A percentile compares a stretch with the other conserved stretches of the same genome.
These are phyloP conservation scores for Crithidia fasciculata DNA, from an alignment of 208 protist genomes.

Conservation along the genomic window DNA sequence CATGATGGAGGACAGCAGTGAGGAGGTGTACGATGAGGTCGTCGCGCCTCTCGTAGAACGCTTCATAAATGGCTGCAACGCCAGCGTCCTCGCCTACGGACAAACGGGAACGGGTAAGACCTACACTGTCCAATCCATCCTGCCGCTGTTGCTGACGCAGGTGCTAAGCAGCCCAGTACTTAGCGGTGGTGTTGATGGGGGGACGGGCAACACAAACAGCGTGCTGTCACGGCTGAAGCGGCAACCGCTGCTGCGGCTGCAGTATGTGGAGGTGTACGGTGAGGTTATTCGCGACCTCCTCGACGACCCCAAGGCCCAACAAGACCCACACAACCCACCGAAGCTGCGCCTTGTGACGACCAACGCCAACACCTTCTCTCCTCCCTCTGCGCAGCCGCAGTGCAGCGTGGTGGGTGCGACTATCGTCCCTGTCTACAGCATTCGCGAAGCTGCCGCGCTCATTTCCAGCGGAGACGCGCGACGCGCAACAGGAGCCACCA, in stretches of 20 bases:
- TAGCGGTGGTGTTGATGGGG: not conserved
- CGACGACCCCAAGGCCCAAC: not conserved
- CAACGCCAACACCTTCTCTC: not conserved
- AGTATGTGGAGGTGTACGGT: slow-evolving; percentile 95
- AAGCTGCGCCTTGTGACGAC: slow-evolving; percentile 30
- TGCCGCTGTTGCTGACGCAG: slow-evolving; percentile 79
- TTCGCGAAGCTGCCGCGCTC: slow-evolving; percentile 67
- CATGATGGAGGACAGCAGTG: slow-evolving; percentile 59
- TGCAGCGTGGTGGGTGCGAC: slow-evolving; percentile 55
- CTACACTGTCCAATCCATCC: slow-evolving; percentile 86
- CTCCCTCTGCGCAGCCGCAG: not conserved
- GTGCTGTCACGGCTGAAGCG: slow-evolving; percentile 46
- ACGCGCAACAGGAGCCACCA: slow-evolving; percentile 89
- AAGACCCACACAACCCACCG: slow-evolving; percentile 27
- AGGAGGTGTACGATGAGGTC: slow-evolving; percentile 72
- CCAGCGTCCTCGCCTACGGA: slow-evolving; percentile 94
- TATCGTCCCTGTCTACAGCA: slow-evolving; percentile 50
- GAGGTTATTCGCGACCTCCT: slow-evolving; percentile 93
- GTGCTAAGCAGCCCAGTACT: slow-evolving; percentile 51
- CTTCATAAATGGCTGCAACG: slow-evolving; percentile 91
- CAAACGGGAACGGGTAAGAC: slow-evolving; percentile 96
- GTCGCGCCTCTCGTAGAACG: slow-evolving; percentile 73
- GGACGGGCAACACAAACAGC: not conserved
- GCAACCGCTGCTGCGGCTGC: slow-evolving; percentile 53
- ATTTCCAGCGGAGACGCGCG: slow-evolving; percentile 75